A percentile compares a stretch with the other conserved stretches of the same genome.
phyloP scores from a whole-genome alignment of 139 green algal genomes.

The Eudorina sp. region DNA sequence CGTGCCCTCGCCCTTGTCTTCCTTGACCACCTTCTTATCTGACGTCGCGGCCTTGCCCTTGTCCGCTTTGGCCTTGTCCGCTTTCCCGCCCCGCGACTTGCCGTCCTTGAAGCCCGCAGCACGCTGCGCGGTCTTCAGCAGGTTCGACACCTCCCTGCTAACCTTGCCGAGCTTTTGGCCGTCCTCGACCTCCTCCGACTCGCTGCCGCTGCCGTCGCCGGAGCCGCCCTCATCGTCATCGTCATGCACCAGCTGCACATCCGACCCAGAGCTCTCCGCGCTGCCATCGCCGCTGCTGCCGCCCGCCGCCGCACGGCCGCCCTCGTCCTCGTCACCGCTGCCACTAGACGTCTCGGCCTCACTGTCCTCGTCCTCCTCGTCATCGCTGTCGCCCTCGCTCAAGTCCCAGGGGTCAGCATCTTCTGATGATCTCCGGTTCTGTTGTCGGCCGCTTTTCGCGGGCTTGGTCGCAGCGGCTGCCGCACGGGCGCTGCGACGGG shows the following conservation, averaged over 20 bases:
- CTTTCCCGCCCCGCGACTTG: too few relatives aligned
- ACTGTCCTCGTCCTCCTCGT: neutral
- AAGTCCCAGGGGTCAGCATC: neutral
- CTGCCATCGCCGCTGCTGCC: neutral
- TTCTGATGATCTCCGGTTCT: too few relatives aligned
- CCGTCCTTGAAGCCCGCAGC: too few relatives aligned
- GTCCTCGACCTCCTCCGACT: conserved; percentile 16
- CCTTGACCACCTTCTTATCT: neutral
- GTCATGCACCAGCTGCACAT: conserved; percentile 16
- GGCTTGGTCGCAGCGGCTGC: neutral
- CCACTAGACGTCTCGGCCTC: neutral
- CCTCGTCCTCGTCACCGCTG: neutral
- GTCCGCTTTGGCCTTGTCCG: neutral
- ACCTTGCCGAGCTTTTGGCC: too few relatives aligned
- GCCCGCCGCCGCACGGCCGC: neutral
- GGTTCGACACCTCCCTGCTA: too few relatives aligned
- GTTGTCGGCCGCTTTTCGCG: neutral
- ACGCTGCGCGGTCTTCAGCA: too few relatives aligned
- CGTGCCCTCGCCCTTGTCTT: neutral
- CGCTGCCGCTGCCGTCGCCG: neutral
- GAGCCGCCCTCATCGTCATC: conserved; percentile 8
- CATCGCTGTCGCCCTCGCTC: neutral
- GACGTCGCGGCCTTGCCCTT: neutral
- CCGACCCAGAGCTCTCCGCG: neutral
- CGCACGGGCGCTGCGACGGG: neutral